Base-by-base conservation (phyloP, 2,329 filamentous ascomycete genomes). In the Biscogniauxia marginata region DNA sequence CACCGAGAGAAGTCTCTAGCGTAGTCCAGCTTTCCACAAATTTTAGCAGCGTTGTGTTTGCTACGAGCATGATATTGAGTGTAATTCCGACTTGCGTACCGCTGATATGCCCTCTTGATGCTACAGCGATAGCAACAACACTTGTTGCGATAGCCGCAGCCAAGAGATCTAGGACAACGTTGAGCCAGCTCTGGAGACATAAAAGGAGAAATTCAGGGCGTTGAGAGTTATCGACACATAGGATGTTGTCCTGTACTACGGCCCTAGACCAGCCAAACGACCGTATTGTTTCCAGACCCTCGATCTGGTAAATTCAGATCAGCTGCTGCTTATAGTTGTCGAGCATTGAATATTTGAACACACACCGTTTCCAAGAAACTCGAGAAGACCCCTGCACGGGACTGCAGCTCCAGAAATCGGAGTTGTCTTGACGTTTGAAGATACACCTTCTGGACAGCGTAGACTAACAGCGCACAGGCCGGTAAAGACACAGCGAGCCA, bases 381-480 rank as follows among this genome's bases (percentile, higher is more conserved):
- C 64, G 49, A 69, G 60, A 47, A 68, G 49, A 63, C 58, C 18
- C 75, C 77, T 0, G 81, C 74, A 49, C 78, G 78, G 0, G 80
- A 75, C 59, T 85, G 81, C 0, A 85, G 71, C 49, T 85, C 83
- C 23, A 85, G 65, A 11, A 81, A 74, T 39, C 82, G 78, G 2
- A 86, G 69, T 60, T 85, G 83, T 0, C 82, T 76, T 0, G 82
- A 84, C 0, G 82, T 84, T 5, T 77, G 74, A 0, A 86, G 72
- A 57, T 84, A 84, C 22, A 79, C 66, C 47, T 75, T 79, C 56
- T 82, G 80, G 2, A 83, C 70, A 0, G 72, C 44, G 53, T 79
- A 83, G 1, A 81, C 65, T 0, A 75, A 60, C 2, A 67, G 57
- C 5, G 75, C 54, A 3, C 77, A 73, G 3, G 77, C 54, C 0